Conservation (phyloP, 192 early-diverging fungal genomes). For the Dissophora globulifera region DNA sequence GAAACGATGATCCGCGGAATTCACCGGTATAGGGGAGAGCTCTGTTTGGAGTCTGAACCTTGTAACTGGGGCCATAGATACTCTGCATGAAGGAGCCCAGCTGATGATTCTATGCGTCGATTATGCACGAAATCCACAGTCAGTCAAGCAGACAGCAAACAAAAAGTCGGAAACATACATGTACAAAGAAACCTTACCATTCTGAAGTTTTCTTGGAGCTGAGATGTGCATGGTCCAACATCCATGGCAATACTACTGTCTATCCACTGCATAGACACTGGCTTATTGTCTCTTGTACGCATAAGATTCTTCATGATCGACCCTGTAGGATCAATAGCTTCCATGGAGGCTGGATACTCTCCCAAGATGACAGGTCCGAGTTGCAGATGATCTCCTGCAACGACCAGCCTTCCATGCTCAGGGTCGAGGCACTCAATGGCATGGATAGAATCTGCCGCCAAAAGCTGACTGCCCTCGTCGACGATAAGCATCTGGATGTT, state of each 20-base stretch:
- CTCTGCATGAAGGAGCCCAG: constrained; percentile 60
- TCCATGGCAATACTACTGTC: constrained; percentile 29
- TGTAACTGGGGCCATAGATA: constrained; percentile 56
- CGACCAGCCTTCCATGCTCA: constrained; percentile 48
- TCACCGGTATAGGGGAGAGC: constrained; percentile 38
- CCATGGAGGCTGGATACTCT: constrained; percentile 47
- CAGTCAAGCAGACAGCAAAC: not conserved
- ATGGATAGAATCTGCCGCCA: constrained; percentile 57
- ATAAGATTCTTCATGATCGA: constrained; percentile 65
- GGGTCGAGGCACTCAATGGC: constrained; percentile 56
- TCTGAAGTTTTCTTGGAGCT: constrained; percentile 64
- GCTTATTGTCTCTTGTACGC: constrained; percentile 38
- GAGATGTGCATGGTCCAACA: constrained; percentile 60
- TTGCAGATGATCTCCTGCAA: constrained; percentile 68
- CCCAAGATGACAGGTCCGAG: constrained; percentile 61
- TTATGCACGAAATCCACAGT: too few species aligned
- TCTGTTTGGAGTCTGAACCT: constrained; percentile 19
- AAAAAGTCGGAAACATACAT: too few species aligned
- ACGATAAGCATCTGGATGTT: constrained; percentile 52
- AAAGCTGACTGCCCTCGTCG: constrained; percentile 53
- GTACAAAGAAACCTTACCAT: too few species aligned
- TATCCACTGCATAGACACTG: constrained; percentile 24
- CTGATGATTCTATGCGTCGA: constrained; percentile 54
- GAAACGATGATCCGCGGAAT: constrained; percentile 15
- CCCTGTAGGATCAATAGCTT: constrained; percentile 55